phyloP scores from a whole-genome alignment of 2,329 filamentous ascomycete genomes.

The Nigrospora oryzae region DNA sequence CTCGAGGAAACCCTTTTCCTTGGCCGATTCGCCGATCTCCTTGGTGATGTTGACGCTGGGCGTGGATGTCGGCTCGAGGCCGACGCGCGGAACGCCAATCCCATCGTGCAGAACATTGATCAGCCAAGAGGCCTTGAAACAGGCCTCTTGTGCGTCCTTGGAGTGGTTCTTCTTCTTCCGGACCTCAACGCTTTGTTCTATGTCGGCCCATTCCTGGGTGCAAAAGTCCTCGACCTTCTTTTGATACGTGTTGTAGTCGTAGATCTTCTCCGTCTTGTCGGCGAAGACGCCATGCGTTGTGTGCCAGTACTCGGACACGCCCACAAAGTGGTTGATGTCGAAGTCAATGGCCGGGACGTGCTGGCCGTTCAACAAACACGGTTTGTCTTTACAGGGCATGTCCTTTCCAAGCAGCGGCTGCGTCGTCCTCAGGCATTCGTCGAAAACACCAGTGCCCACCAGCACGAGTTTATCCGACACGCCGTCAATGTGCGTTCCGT shows the following conservation, averaged over 20 bases:
- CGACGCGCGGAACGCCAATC: slow-evolving; percentile 83
- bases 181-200: slow-evolving; percentile 56
- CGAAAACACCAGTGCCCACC: slow-evolving; percentile 78
- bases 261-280: slow-evolving; percentile 69
- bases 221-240: slow-evolving; percentile 79
- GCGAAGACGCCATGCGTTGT: slow-evolving; percentile 92
- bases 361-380: slow-evolving; percentile 83
- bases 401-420: slow-evolving; percentile 88
- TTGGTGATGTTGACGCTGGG: slow-evolving; percentile 63
- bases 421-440: slow-evolving; percentile 73
- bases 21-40: slow-evolving; percentile 56
- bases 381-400: slow-evolving; percentile 69
- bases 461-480: slow-evolving; percentile 42
- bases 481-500: slow-evolving; percentile 48
- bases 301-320: slow-evolving; percentile 98
- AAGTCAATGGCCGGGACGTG: slow-evolving; percentile 96
- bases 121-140: slow-evolving; percentile 97
- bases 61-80: slow-evolving; percentile 54
- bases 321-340: slow-evolving; percentile 93
- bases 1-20: slow-evolving; percentile 68
- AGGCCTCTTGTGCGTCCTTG: slow-evolving; percentile 75
- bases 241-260: slow-evolving; percentile 88
- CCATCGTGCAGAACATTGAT: slow-evolving; percentile 95
- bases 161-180: slow-evolving; percentile 71
- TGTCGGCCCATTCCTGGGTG: slow-evolving; percentile 70